Conservation (phyloP, 768 basidiomycete genomes). For the Tulasnella sp. region DNA sequence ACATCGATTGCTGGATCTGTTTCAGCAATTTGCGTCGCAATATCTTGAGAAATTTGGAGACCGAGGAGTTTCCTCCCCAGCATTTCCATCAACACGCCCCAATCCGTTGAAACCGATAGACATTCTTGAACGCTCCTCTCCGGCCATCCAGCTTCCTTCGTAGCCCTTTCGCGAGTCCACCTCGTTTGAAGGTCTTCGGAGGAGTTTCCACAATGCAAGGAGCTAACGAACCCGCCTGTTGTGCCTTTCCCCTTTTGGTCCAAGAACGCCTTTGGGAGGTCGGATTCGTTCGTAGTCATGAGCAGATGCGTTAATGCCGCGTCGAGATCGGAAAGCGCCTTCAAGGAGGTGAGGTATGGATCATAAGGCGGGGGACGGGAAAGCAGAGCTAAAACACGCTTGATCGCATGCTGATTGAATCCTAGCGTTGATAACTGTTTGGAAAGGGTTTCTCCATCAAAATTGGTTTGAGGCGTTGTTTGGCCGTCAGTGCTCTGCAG, state of each 20-base stretch:
- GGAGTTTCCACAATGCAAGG: constrained; percentile 46
- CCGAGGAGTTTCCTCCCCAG: constrained; percentile 57
- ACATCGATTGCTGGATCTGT: constrained; percentile 27
- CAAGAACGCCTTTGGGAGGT: constrained; percentile 71
- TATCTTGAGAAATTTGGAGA: constrained; percentile 33
- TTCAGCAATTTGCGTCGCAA: not conserved
- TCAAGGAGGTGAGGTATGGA: constrained; percentile 57
- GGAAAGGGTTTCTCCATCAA: constrained; percentile 46
- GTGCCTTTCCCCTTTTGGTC: constrained; percentile 43
- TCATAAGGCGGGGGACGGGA: constrained; percentile 30
- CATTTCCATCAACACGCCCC: constrained; percentile 52
- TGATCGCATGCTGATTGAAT: constrained; percentile 48
- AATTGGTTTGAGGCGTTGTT: constrained; percentile 22
- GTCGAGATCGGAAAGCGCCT: constrained; percentile 56
- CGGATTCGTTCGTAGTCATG: constrained; percentile 79
- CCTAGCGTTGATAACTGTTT: constrained; percentile 62
- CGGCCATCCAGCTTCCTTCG: constrained; percentile 84
- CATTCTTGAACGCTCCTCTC: constrained; percentile 60
- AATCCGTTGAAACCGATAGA: constrained; percentile 38
- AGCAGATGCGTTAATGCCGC: constrained; percentile 82
- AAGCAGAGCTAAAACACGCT: constrained; percentile 31
- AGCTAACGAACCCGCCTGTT: constrained; percentile 64
- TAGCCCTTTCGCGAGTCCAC: constrained; percentile 75
- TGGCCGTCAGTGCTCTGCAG: not conserved
- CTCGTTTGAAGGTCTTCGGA: constrained; percentile 60